These are phyloP conservation scores for Scedosporium aurantiacum DNA, from an alignment of 2,329 filamentous ascomycete species.

Conservation along the genomic window DNA sequence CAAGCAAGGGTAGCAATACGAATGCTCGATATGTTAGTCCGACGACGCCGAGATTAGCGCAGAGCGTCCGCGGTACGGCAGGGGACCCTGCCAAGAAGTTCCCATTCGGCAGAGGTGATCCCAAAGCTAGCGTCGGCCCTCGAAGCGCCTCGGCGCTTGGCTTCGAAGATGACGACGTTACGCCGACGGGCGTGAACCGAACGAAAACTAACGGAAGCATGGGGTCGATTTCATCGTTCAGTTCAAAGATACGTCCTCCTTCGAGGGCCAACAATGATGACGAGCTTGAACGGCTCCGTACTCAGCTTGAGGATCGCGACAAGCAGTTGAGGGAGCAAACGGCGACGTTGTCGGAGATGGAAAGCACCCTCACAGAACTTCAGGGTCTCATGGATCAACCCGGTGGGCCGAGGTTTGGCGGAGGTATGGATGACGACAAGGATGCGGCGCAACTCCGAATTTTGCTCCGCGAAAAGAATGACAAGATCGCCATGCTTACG, in stretches of 20 bases:
- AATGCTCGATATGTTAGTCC: conserved; percentile 25
- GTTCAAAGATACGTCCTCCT: conserved; percentile 38
- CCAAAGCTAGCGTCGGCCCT: conserved; percentile 36
- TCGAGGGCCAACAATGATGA: conserved; percentile 54
- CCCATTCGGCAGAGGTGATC: conserved; percentile 25
- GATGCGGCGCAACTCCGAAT: conserved; percentile 68
- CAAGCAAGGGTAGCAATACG: conserved; percentile 26
- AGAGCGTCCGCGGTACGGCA: conserved; percentile 49
- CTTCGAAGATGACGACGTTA: conserved; percentile 47
- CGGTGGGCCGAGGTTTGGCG: conserved; percentile 6
- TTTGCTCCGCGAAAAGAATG: conserved; percentile 88
- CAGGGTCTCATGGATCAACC: conserved; percentile 54
- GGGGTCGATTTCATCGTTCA: conserved; percentile 44
- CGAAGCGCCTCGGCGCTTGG: conserved; percentile 52
- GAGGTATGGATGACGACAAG: conserved; percentile 41
- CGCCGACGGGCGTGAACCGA: conserved; percentile 39
- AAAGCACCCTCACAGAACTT: conserved; percentile 72
- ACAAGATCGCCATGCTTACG: conserved; percentile 87
- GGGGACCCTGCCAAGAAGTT: conserved; percentile 50
- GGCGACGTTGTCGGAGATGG: conserved; percentile 75
- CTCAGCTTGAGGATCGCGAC: conserved; percentile 73
- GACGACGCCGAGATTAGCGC: conserved; percentile 46
- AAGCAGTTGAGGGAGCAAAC: conserved; percentile 83
- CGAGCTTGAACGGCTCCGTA: conserved; percentile 61
- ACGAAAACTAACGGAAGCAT: conserved; percentile 42